A percentile compares a stretch with the other conserved stretches of the same genome.
Evolutionary conservation across 2,329 filamentous ascomycete genomes (phyloP).

Genomic region (Monilinia fructicola): DNA sequence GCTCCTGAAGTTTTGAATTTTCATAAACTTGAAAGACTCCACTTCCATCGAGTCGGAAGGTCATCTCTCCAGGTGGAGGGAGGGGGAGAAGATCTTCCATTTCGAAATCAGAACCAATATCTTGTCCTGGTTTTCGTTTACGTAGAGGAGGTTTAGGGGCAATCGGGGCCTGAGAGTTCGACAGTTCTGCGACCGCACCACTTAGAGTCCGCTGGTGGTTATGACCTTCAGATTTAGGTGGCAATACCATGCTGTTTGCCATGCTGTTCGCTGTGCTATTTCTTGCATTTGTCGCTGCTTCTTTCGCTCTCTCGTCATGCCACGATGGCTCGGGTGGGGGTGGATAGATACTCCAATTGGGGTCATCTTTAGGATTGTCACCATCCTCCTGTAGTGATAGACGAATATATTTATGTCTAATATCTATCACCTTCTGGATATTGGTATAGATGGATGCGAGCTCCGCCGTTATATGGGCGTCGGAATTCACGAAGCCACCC

Average conservation of each 20-base stretch:
- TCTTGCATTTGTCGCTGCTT: conserved; percentile 32
- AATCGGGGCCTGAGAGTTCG: conserved; percentile 38
- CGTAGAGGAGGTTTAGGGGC: conserved; percentile 52
- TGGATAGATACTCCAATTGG: conserved; percentile 85
- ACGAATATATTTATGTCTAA: conserved; percentile 83
- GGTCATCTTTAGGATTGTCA: conserved; percentile 85
- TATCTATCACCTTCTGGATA: conserved; percentile 84
- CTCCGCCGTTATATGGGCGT: conserved; percentile 80
- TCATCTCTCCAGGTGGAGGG: conserved; percentile 66
- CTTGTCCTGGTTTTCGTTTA: conserved; percentile 79
- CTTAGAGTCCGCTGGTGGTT: conserved; percentile 25
- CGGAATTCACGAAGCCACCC: conserved; percentile 65
- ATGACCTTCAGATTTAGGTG: conserved; percentile 37
- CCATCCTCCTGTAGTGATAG: conserved; percentile 77
- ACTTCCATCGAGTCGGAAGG: conserved; percentile 75
- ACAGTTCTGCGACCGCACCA: conserved; percentile 2
- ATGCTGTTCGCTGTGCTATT: conserved; percentile 52
- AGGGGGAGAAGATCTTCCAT: conserved; percentile 75
- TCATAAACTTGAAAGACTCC: conserved; percentile 94
- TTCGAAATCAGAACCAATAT: conserved; percentile 91
- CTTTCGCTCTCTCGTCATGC: conserved; percentile 53
- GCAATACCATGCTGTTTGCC: conserved; percentile 40
- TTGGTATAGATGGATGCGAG: conserved; percentile 84
- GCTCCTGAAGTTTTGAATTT: conserved; percentile 58
- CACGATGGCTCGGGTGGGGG: conserved; percentile 89